These are phyloP conservation scores for Ampelomyces quisqualis DNA, from an alignment of 2,329 filamentous ascomycete species.

Conservation along the genomic window DNA sequence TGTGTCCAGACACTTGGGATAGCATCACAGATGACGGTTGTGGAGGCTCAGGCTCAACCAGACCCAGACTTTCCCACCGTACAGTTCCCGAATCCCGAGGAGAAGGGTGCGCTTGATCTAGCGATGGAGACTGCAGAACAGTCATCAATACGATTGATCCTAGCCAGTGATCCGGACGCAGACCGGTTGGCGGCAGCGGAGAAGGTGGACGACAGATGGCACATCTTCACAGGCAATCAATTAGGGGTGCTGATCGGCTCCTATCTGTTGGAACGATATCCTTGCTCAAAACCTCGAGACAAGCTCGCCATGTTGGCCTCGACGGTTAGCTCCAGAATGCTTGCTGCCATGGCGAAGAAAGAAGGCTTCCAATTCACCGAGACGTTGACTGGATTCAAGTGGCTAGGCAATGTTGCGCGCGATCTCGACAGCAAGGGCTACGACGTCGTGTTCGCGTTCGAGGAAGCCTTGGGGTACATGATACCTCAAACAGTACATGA, in stretches of 20 bases:
- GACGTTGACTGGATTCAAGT: constrained; percentile 67
- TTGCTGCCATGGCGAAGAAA: constrained; percentile 56
- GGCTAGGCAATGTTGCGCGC: constrained; percentile 63
- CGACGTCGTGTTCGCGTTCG: constrained; percentile 59
- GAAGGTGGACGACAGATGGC: constrained; percentile 58
- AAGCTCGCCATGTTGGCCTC: constrained; percentile 61
- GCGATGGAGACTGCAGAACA: constrained; percentile 58
- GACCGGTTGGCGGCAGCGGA: constrained; percentile 64
- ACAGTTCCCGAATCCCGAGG: constrained; percentile 65
- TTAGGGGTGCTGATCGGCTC: constrained; percentile 62
- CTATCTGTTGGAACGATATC: constrained; percentile 55
- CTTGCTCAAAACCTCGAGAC: constrained; percentile 34
- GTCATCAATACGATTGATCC: constrained; percentile 52
- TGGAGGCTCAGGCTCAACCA: constrained; percentile 56
- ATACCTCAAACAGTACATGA: constrained; percentile 63
- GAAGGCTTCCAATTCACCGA: constrained; percentile 61
- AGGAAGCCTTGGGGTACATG: constrained; percentile 69
- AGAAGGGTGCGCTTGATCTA: constrained; percentile 62
- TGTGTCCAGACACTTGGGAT: constrained; percentile 45
- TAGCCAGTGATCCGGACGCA: constrained; percentile 66
- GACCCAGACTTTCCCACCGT: constrained; percentile 66
- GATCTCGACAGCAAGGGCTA: constrained; percentile 53
- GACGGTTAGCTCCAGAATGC: constrained; percentile 65
- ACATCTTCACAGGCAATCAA: constrained; percentile 66
- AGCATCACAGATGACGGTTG: constrained; percentile 50